Evolutionary conservation across 225 moss, liverwort and hornwort genomes (phyloP), one percentile per base, ranked within the genome.

Genomic region (Physcomitrellopsis africana): DNA sequence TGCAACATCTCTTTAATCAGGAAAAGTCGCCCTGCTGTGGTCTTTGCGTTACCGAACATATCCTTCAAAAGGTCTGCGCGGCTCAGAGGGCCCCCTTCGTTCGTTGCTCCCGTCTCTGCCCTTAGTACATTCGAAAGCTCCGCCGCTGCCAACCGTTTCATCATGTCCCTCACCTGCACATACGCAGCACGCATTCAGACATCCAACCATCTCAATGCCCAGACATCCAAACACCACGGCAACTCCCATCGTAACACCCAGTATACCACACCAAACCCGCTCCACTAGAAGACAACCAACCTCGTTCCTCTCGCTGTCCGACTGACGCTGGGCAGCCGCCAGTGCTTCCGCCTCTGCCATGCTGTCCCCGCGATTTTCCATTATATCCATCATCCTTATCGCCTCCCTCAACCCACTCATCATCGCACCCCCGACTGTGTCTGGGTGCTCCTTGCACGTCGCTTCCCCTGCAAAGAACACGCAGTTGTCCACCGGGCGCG

Each of bases 361-460:
- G 67, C 87, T 86, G 67, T 90, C 89, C 32, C 87, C 89, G 10
- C 89, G 89, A 63, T 90, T 90, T 81, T 90, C 89, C 82, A 90
- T 76, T 10, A 87, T 87, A 70, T 90, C 85, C 7, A 84, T 82
- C 74, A 90, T 90, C 63, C 89, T 76, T 27, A 90, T 82, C 26
- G 86, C 89, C 72, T 90, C 89, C 81, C 89, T 81, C 75, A 87
- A 78, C 67, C 89, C 89, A 60, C 89, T 90, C 86, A 90, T 81
- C 42, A 90, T 85, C n/a, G 90, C 90, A 68, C 90, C 90, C 20
- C 87, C 87, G 0, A 90, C 90, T 55, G 90, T 90, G 68, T 87
- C 90, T 27, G 90, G 90, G 43, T 87, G 87, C 81, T 87, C 87
- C 70, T 87, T 87, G 77, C 90, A 87, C 55, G 90, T 90, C 3